These are phyloP conservation scores for Leptodontidium sp. DNA, from an alignment of 2,329 filamentous ascomycete species.

Conservation along the genomic window DNA sequence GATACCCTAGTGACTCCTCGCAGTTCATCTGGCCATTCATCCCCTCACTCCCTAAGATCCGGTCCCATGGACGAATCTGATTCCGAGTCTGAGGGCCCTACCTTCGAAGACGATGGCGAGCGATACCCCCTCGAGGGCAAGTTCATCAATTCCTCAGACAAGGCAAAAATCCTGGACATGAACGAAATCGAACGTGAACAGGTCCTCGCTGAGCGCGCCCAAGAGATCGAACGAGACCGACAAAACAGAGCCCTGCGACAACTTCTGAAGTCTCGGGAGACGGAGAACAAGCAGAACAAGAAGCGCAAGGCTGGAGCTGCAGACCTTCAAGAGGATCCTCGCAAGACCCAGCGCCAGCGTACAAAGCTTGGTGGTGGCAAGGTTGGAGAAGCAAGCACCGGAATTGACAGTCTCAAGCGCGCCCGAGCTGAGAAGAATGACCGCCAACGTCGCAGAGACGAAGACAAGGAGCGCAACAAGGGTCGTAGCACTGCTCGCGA, in stretches of 20 bases:
- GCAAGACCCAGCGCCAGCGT: slow-evolving; percentile 77
- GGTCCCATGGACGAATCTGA: slow-evolving; percentile 91
- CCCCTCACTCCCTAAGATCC: slow-evolving; percentile 79
- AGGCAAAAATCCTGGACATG: slow-evolving; percentile 81
- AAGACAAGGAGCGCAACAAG: slow-evolving; percentile 65
- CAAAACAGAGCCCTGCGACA: slow-evolving; percentile 85
- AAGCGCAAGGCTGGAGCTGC: slow-evolving; percentile 82
- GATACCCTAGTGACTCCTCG: slow-evolving; percentile 22
- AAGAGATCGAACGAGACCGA: slow-evolving; percentile 81
- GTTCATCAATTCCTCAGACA: slow-evolving; percentile 77
- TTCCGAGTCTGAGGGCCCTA: slow-evolving; percentile 72
- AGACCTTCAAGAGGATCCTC: slow-evolving; percentile 79
- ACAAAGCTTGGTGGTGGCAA: slow-evolving; percentile 72
- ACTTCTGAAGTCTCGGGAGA: slow-evolving; percentile 73
- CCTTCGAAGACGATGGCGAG: slow-evolving; percentile 63
- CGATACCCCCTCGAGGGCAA: slow-evolving; percentile 89
- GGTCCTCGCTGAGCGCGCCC: slow-evolving; percentile 85
- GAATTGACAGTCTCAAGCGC: slow-evolving; percentile 74
- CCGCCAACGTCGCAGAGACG: slow-evolving; percentile 68
- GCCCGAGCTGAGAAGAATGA: slow-evolving; percentile 71
- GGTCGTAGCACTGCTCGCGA: slow-evolving; percentile 55
- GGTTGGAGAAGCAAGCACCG: slow-evolving; percentile 72
- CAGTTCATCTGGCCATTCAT: slow-evolving; percentile 75
- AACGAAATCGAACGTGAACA: slow-evolving; percentile 92
- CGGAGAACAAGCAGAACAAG: slow-evolving; percentile 62